phyloP scores from a whole-genome alignment of 345 rosid genomes.

The Gossypium sturtianum region DNA sequence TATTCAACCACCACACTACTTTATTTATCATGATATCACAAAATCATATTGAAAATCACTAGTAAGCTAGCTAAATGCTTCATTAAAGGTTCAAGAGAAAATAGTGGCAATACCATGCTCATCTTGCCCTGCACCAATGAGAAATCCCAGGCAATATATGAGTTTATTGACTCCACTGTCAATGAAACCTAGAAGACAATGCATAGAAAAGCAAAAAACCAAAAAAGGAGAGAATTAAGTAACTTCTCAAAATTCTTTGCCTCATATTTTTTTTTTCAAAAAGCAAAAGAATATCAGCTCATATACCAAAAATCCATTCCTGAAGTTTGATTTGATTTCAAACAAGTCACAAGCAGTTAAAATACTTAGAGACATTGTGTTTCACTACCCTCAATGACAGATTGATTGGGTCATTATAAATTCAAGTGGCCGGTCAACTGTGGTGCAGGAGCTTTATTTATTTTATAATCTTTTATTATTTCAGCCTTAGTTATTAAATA shows the following conservation, averaged over 20 bases:
- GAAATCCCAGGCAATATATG: conserved; percentile 97
- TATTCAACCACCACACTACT: not conserved
- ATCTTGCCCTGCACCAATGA: conserved; percentile 76
- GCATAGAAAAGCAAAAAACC: not conserved
- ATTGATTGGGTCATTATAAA: not conserved
- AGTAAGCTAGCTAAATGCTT: not conserved
- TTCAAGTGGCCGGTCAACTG: too few species aligned
- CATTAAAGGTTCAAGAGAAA: conserved; percentile 13
- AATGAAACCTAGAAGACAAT: conserved; percentile 51
- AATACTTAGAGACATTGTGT: not conserved
- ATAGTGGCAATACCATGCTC: conserved; percentile 51
- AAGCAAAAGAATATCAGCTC: not conserved
- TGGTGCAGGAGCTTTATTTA: not conserved
- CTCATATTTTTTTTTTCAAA: not conserved
- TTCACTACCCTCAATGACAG: not conserved
- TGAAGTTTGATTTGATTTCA: not conserved
- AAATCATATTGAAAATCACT: conserved; percentile 1
- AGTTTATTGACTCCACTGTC: conserved; percentile 78
- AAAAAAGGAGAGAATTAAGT: not conserved
- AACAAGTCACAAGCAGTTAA: not conserved
- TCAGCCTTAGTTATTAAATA: not conserved
- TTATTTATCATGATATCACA: not conserved
- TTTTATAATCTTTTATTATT: too few species aligned
- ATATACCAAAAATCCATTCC: not conserved
- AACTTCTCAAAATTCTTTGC: not conserved